Base-by-base conservation (phyloP, 495 filamentous ascomycete species). In the Geoglossum glabrum region DNA sequence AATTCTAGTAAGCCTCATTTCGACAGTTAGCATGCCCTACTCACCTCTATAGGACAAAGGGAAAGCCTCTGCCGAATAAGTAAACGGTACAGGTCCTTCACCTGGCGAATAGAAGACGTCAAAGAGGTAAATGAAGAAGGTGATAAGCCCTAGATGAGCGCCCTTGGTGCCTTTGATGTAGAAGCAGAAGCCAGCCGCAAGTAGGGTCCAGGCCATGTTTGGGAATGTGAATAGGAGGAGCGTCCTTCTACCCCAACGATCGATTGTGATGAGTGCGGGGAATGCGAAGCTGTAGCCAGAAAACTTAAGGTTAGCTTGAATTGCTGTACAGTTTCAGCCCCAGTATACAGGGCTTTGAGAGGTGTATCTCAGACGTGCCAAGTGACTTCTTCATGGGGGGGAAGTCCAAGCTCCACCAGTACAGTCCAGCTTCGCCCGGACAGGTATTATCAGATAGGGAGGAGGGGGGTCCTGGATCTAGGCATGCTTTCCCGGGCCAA, bases 1-100 rank as follows among this genome's bases (percentile, higher is more conserved):
- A 45, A 23, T 21, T 15, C 13, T 19, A 21, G 40, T 45, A 3
- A 21, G 17, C 13, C 17, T 3, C 15, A 40, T 9, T 21, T 11
- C 31, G 4, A 34, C 5, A 34, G 31, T 5, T 45, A 5, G 11
- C n/a, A 19, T 13, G 23, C 1, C 40, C 7, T 21, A 10, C 40
- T 21, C 23, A 21, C 40, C 83, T 59, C 84, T 77, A 66, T 87
- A 81, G 1, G 76, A 82, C 0, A 87, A 72, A 0, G 85, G 85
- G 66, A 82, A 87, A 0, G 83, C 85, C 64, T 90, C 85, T 50
- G 85, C 85, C n/a, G 77, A 80, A 68, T 90, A 87, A 6, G 84
- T 82, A 63, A 88, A 90, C 1, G 87, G 85, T 0, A 90, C 86
- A 9, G 87, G 87, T 0, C 87, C 87, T 64, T 87, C 85, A 27